Evolutionary conservation across 306 rosid genomes (phyloP).

Genomic region (Erythrophleum fordii): DNA sequence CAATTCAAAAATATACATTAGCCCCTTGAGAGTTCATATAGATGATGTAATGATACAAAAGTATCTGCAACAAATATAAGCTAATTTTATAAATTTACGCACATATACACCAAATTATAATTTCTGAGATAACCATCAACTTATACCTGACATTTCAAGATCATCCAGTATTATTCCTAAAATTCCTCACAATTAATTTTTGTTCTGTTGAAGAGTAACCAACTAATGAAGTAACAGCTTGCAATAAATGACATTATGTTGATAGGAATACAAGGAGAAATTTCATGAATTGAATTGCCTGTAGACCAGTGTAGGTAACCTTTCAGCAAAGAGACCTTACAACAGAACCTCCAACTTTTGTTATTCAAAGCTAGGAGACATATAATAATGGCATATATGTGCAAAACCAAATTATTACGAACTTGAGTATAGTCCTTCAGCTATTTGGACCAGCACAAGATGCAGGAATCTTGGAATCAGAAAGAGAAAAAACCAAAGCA

Average conservation of each 20-base stretch:
- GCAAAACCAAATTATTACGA: constrained; percentile 24
- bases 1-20: not conserved
- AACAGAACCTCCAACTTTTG: constrained; percentile 21
- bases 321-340: not conserved
- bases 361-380: not conserved
- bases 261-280: constrained; percentile 6
- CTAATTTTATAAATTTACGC: not conserved
- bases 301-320: not conserved
- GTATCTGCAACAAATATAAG: not conserved
- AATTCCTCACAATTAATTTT: not conserved
- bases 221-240: not conserved
- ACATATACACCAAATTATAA: not conserved
- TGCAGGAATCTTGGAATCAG: not conserved
- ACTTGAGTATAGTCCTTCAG: constrained; percentile 17
- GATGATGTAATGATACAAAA: not conserved
- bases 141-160: not conserved
- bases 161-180: not conserved
- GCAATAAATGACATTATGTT: not conserved
- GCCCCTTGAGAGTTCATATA: not conserved
- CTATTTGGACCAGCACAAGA: constrained; percentile 9
- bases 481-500: not conserved
- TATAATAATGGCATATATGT: not conserved
- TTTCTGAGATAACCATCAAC: not conserved
- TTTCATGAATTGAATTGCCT: not conserved
- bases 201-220: not conserved